Evolutionary conservation across 2,329 filamentous ascomycete species (phyloP).

Genomic region (Myriangium duriaei): DNA sequence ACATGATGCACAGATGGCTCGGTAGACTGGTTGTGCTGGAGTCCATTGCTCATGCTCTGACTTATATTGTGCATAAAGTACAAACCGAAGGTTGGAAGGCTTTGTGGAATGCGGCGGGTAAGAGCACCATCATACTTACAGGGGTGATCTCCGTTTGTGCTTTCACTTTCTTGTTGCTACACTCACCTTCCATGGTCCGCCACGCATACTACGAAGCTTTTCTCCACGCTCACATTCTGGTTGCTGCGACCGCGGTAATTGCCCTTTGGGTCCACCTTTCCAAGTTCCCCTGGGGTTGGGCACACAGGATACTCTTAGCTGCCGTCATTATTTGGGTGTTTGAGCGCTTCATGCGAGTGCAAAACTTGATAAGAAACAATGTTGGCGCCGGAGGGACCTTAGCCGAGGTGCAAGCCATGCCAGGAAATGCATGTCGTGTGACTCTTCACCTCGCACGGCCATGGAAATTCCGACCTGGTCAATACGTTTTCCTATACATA

Average conservation of each 20-base stretch:
- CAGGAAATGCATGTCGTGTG: slow-evolving; percentile 61
- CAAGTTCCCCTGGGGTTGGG: slow-evolving; percentile 34
- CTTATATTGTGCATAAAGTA: slow-evolving; percentile 41
- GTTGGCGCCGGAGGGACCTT: slow-evolving; percentile 52
- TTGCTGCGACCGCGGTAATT: slow-evolving; percentile 47
- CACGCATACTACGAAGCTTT: slow-evolving; percentile 74
- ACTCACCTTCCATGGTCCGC: slow-evolving; percentile 57
- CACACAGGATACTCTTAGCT: slow-evolving; percentile 50
- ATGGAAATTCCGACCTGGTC: slow-evolving; percentile 63
- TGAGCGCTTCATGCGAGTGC: slow-evolving; percentile 50
- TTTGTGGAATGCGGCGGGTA: slow-evolving; percentile 28
- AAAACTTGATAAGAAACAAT: slow-evolving; percentile 53
- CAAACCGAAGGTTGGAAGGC: slow-evolving; percentile 37
- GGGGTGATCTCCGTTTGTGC: slow-evolving; percentile 52
- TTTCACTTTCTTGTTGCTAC: slow-evolving; percentile 51
- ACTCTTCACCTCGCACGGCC: slow-evolving; percentile 63
- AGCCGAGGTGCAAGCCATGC: slow-evolving; percentile 61
- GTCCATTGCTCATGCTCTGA: slow-evolving; percentile 51
- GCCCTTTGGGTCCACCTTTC: slow-evolving; percentile 56
- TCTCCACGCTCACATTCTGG: slow-evolving; percentile 56
- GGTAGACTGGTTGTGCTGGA: slow-evolving; percentile 64
- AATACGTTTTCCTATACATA: slow-evolving; percentile 71
- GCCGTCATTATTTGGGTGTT: slow-evolving; percentile 53
- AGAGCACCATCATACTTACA: slow-evolving; percentile 40
- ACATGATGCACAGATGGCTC: slow-evolving; percentile 69